Evolutionary conservation across 257 asterid species (phyloP), one percentile per base, ranked within the genome.

Genomic region (Plantago ovata): DNA sequence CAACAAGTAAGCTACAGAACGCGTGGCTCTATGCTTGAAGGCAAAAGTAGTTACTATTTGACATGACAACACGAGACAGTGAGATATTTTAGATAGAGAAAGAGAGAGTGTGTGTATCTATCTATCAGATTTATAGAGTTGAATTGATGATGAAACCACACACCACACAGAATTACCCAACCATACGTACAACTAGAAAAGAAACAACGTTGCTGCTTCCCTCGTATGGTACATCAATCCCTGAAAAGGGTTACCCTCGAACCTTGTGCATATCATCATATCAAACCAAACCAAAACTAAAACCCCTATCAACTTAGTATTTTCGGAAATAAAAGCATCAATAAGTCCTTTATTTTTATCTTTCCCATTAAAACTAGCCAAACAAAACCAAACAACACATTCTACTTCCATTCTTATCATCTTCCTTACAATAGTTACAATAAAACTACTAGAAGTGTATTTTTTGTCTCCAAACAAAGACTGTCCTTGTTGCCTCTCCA

Each of bases 401-500:
- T n/a, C n/a, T n/a, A n/a, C n/a, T n/a, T n/a, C n/a, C n/a, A n/a
- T n/a, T n/a, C n/a, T n/a, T n/a, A n/a, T n/a, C n/a, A n/a, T n/a
- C n/a, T n/a, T n/a, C n/a, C n/a, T n/a, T n/a, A n/a, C n/a, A n/a
- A n/a, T n/a, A n/a, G n/a, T n/a, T n/a, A n/a, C n/a, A n/a, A n/a
- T 1, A 52, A 12, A 4, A n/a, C 6, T 53, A 33, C 20, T 24
- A 12, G 16, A 0, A 36, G 11, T 11, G 10, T 13, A 9, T n/a
- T 9, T 5, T 6, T 28, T 6, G 21, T 28, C 42, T 38, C 45
- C 9, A 9, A n/a, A n/a, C 2, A 24, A 44, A 0, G 6, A 7
- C 9, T 44, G 13, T 14, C 20, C 14, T 44, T 16, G 15, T 23
- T 73, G 65, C 45, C 16, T 11, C 58, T 54, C 67, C 65, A 70